A percentile compares a stretch with the other conserved stretches of the same genome.
phyloP scores from a whole-genome alignment of 1,139 yeast genomes.

The Meyerozyma guilliermondii region DNA sequence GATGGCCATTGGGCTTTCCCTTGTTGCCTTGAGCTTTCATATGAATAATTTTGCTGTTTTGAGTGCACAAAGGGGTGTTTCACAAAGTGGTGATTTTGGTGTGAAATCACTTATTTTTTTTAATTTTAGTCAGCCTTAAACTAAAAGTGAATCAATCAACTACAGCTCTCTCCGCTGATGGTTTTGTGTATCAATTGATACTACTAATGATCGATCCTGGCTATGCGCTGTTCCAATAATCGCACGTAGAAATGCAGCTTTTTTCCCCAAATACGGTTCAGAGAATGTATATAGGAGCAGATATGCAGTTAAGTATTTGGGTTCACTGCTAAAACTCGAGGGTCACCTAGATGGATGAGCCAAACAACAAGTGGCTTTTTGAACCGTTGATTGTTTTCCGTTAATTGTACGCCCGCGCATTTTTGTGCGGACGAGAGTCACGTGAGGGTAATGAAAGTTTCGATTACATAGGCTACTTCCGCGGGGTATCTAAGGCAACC shows the following conservation, averaged over 20 bases:
- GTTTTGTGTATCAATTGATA: background rate
- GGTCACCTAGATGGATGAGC: background rate
- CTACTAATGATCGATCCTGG: background rate
- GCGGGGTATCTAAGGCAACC: no score
- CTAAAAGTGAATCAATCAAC: background rate
- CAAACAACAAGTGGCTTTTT: background rate
- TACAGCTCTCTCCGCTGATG: constrained; percentile 2
- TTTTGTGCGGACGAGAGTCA: background rate
- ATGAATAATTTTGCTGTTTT: constrained; percentile 3
- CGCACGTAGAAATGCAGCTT: background rate
- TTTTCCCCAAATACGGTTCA: background rate
- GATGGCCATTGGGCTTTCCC: constrained; percentile 21
- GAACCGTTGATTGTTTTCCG: background rate
- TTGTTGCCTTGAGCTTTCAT: constrained; percentile 24
- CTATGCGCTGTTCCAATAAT: background rate
- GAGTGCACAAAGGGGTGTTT: background rate
- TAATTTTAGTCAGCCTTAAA: constrained; percentile 1
- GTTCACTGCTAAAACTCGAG: background rate
- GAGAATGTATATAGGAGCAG: background rate
- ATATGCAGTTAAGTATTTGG: background rate
- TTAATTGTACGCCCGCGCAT: constrained; percentile 1
- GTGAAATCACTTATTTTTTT: constrained; percentile 5
- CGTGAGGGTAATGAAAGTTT: background rate
- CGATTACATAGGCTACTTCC: constrained; percentile 2
- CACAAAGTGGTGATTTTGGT: background rate